phyloP scores from a whole-genome alignment of 2,329 filamentous ascomycete genomes.

The Chrysoporthe cubensis region DNA sequence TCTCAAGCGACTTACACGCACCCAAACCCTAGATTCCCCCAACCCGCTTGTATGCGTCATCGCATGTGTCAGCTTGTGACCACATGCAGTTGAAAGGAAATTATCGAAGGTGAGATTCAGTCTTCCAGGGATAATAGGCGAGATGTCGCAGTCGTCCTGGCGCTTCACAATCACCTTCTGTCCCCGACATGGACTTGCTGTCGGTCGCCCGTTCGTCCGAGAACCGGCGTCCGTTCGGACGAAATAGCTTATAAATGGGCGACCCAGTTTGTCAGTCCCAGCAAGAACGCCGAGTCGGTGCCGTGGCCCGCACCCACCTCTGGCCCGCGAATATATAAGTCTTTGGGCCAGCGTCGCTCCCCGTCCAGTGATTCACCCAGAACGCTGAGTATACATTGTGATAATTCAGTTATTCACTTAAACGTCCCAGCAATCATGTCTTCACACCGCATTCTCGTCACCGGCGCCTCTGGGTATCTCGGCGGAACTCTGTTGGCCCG shows the following conservation, averaged over 20 bases:
- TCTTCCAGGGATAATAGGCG: neutral
- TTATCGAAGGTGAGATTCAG: neutral
- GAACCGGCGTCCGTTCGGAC: conserved; percentile 21
- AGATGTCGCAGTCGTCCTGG: neutral
- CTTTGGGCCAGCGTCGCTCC: too few species aligned
- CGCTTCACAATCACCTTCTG: neutral
- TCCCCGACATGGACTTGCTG: neutral
- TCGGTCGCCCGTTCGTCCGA: neutral
- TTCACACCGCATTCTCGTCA: conserved; percentile 46
- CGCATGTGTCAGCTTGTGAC: neutral
- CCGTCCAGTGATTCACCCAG: too few species aligned
- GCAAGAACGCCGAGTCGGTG: neutral
- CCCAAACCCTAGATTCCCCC: neutral
- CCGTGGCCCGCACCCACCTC: neutral
- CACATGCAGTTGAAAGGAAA: neutral
- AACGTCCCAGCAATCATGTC: conserved; percentile 6
- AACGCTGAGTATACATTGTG: neutral
- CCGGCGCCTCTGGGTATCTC: conserved; percentile 57
- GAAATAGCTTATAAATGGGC: conserved; percentile 17
- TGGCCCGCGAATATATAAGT: neutral
- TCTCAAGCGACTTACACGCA: neutral
- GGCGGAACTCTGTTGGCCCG: conserved; percentile 53
- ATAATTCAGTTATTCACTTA: neutral
- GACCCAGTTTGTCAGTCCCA: conserved; percentile 1
- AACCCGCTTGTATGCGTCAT: too few species aligned